Evolutionary conservation across 2,329 filamentous ascomycete species (phyloP).

Genomic region (Xylariaceae sp.): DNA sequence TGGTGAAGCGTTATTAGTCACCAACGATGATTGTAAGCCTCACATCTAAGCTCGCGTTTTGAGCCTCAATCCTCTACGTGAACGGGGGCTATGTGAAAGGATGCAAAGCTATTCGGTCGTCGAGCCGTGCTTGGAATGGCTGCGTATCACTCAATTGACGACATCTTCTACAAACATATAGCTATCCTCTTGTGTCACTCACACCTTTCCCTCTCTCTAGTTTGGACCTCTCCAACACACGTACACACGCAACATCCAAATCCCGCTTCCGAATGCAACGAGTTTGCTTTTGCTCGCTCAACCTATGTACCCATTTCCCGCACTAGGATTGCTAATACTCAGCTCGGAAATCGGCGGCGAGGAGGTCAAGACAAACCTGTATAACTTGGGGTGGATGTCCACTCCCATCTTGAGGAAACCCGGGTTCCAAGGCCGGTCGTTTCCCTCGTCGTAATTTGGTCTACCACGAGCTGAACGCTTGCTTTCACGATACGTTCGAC

Average conservation of each 20-base stretch:
- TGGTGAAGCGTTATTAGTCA: conserved; percentile 5
- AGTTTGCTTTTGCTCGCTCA: conserved; percentile 3
- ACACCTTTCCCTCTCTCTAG: conserved; percentile 2
- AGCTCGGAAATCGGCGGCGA: not conserved
- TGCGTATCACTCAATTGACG: conserved; percentile 1
- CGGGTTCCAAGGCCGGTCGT: conserved; percentile 5
- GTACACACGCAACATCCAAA: not conserved
- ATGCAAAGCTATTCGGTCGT: conserved; percentile 3
- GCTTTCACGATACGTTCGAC: not conserved
- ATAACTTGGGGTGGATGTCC: conserved; percentile 6
- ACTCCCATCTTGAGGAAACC: not conserved
- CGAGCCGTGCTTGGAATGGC: conserved; percentile 3
- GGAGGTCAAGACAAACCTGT: not conserved
- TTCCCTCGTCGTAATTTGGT: not conserved
- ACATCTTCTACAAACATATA: conserved; percentile 1
- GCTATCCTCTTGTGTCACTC: conserved; percentile 5
- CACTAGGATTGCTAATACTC: not conserved
- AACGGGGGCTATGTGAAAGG: conserved; percentile 4
- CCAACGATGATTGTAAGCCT: conserved; percentile 9
- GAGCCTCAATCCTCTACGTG: conserved; percentile 11
- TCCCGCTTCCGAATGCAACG: not conserved
- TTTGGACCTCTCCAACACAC: not conserved
- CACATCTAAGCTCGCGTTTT: conserved; percentile 13
- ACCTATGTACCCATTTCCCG: not conserved
- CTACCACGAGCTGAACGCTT: not conserved